Evolutionary conservation across 2,329 filamentous ascomycete species (phyloP), one percentile per base, ranked within the genome.

Genomic region (Gaeumannomyces tritici): DNA sequence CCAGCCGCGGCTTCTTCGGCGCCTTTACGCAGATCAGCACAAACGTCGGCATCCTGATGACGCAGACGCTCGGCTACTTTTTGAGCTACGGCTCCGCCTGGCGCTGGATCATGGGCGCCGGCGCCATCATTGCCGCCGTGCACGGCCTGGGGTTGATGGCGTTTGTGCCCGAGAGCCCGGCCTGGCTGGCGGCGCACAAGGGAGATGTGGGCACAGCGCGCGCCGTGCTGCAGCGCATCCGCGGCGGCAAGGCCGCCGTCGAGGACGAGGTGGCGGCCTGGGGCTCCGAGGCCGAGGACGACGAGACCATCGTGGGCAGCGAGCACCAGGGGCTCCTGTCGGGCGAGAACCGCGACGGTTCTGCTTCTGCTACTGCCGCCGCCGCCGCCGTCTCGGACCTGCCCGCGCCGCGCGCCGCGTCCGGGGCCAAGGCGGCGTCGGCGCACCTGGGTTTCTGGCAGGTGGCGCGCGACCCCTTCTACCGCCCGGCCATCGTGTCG

Each of bases 1-100:
- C 80, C 21, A 83, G 88, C 66, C 85, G 87, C 62, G 93, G 92
- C 6, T 85, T 96, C 65, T 98, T 96, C 70, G 86, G 86, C 15
- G 81, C 84, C 62, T 89, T 96, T 75, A 98, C 95, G 0, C 93
- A 99, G 73, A 87, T 98, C 70, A 93, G 92, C 75, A 93, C 93
- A 78, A 98, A 98, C 70, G 78, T 93, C 28, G 95, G 95, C 62
- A 97, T 99, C 61, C 76, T 99, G 56, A 76, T 86, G 29, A 88
- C 93, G 0, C 95, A 98, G 74, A 81, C 88, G 0, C 77, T 98
- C 47, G 95, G 95, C 0, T 95, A 90, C 70, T 97, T 96, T 73
- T 72, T 96, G 63, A 96, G 92, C 76, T 82, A 87, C 69, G 91
- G 84, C 6, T 84, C 81, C 31, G 80, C 89, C 42, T 99, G 95